A percentile compares a stretch with the other conserved stretches of the same genome.
These are phyloP conservation scores for Colletotrichum viniferum DNA, from an alignment of 2,329 filamentous ascomycete genomes.

Conservation along the genomic window DNA sequence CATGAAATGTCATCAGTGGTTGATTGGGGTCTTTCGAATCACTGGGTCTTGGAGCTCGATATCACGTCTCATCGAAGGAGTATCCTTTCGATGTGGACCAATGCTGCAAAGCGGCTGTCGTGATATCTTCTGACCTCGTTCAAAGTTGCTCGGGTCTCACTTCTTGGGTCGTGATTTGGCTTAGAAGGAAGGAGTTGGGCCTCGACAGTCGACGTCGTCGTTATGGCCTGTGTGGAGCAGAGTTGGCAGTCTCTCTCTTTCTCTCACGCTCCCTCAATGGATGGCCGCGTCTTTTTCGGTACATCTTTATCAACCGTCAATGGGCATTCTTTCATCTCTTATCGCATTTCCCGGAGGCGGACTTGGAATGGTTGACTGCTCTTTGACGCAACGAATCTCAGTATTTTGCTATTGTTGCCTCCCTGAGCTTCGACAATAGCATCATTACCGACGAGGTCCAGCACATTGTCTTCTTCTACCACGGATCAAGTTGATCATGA, in stretches of 20 bases:
- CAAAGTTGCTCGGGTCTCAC: not conserved
- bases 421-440: not conserved
- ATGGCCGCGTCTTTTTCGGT: not conserved
- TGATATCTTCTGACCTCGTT: not conserved
- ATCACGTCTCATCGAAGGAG: not conserved
- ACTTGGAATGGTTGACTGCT: not conserved
- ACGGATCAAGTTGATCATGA: not conserved
- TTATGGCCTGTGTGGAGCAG: too few relatives aligned
- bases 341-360: not conserved
- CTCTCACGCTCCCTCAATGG: not conserved
- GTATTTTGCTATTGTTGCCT: not conserved
- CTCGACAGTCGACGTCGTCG: not conserved
- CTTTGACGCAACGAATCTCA: not conserved
- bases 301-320: not conserved
- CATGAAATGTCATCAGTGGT: fast-evolving
- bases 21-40: not conserved
- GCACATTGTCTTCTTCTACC: fast-evolving
- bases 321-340: not conserved
- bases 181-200: not conserved
- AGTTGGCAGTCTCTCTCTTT: not conserved
- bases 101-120: not conserved
- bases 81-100: fast-evolving
- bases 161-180: not conserved
- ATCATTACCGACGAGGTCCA: not conserved
- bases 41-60: not conserved